Conservation (phyloP, 805 yeast species). For the Pichia kluyveri region DNA sequence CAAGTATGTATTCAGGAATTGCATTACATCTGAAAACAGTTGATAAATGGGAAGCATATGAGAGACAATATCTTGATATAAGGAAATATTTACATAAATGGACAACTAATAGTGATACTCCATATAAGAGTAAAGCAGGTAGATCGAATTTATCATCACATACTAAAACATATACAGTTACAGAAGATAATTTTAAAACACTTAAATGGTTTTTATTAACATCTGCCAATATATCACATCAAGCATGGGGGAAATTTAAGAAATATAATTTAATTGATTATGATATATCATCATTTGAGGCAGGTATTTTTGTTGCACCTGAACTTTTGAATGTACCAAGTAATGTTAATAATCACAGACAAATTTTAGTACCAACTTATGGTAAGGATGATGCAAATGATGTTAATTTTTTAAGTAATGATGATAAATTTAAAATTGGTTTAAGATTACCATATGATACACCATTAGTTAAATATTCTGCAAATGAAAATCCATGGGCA, state of each 20-base stretch:
- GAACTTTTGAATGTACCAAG: constrained; percentile 13
- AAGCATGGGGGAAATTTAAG: constrained; percentile 66
- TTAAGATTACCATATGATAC: constrained; percentile 45
- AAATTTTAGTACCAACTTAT: constrained; percentile 34
- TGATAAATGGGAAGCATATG: constrained; percentile 15
- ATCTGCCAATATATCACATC: constrained; percentile 65
- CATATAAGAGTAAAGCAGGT: constrained; percentile 16
- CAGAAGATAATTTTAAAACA: constrained; percentile 39
- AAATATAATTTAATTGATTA: constrained; percentile 19
- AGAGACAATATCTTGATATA: constrained; percentile 34
- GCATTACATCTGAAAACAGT: constrained; percentile 19
- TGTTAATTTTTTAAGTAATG: not conserved
- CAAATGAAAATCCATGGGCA: constrained; percentile 44
- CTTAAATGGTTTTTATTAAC: constrained; percentile 66
- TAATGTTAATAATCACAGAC: not conserved
- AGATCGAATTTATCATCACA: constrained; percentile 35
- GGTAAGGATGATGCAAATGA: constrained; percentile 25
- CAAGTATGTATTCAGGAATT: constrained; percentile 20
- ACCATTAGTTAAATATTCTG: constrained; percentile 36
- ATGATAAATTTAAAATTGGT: constrained; percentile 19
- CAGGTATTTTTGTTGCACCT: constrained; percentile 41
- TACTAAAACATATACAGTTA: constrained; percentile 55
- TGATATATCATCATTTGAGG: constrained; percentile 39
- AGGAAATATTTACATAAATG: constrained; percentile 37
- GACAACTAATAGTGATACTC: constrained; percentile 21